These are phyloP conservation scores for Tirmania nivea DNA, from an alignment of 495 filamentous ascomycete genomes.

Conservation along the genomic window DNA sequence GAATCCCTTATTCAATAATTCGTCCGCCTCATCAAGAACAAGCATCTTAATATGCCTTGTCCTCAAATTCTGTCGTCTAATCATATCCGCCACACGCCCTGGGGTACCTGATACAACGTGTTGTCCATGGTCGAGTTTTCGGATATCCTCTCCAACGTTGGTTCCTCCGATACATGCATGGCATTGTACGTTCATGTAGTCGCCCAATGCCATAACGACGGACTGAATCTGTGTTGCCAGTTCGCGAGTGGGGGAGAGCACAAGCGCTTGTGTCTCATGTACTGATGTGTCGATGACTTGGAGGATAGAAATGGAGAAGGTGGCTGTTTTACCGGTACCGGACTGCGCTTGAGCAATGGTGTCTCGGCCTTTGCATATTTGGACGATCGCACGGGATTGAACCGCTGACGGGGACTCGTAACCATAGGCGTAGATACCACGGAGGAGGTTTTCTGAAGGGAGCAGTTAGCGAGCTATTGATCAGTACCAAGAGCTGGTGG, in stretches of 20 bases:
- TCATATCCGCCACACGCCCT: slow-evolving; percentile 97
- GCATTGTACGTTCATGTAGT: slow-evolving; percentile 99
- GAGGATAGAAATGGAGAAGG: slow-evolving; percentile 94
- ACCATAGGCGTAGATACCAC: slow-evolving; percentile 95
- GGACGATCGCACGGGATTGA: slow-evolving; percentile 85
- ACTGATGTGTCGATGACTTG: slow-evolving; percentile 91
- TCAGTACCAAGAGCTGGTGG: neutral
- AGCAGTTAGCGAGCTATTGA: neutral
- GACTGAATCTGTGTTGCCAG: slow-evolving; percentile 97
- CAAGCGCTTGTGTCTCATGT: slow-evolving; percentile 86
- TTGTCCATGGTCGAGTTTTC: slow-evolving; percentile 80
- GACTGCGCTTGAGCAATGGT: slow-evolving; percentile 98
- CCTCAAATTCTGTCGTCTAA: slow-evolving; percentile 80
- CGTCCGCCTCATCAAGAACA: slow-evolving; percentile 95
- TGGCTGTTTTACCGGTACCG: slow-evolving; percentile 97
- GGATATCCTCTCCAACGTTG: slow-evolving; percentile 93
- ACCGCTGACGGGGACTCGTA: slow-evolving; percentile 96
- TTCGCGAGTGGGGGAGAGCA: slow-evolving; percentile 92
- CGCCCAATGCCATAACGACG: slow-evolving; percentile 91
- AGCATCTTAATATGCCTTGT: slow-evolving; percentile 98
- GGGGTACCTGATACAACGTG: slow-evolving; percentile 95
- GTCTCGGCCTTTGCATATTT: slow-evolving; percentile 50
- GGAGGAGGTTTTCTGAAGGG: slow-evolving; percentile 58
- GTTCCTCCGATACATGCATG: slow-evolving; percentile 98
- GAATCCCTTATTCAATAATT: slow-evolving; percentile 94